Evolutionary conservation across 2,329 filamentous ascomycete species (phyloP).

Genomic region (Nectriaceae sp.): DNA sequence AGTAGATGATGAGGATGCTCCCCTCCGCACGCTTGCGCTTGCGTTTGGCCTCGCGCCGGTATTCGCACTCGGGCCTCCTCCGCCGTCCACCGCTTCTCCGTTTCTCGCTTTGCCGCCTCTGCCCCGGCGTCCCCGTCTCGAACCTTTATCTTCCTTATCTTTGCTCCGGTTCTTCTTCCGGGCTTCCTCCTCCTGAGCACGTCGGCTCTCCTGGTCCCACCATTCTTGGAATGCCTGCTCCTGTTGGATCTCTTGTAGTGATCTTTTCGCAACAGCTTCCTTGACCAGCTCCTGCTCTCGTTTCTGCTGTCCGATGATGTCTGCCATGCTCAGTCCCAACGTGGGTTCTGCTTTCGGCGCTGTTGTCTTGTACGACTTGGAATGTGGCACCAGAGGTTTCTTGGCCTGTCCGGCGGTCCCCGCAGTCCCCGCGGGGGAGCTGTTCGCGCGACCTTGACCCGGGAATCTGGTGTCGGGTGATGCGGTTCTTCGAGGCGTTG

Average conservation of each 20-base stretch:
- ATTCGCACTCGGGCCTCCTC: constrained; percentile 10
- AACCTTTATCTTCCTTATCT: constrained; percentile 45
- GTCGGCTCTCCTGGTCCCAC: constrained; percentile 85
- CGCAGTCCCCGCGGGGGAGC: constrained; percentile 30
- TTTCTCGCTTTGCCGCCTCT: constrained; percentile 33
- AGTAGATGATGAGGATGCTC: constrained; percentile 5
- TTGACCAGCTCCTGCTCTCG: constrained; percentile 80
- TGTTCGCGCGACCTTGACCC: constrained; percentile 51
- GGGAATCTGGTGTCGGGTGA: constrained; percentile 65
- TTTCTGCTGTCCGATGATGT: constrained; percentile 87
- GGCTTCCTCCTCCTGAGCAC: constrained; percentile 66
- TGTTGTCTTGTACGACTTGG: constrained; percentile 59
- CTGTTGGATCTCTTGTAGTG: constrained; percentile 90
- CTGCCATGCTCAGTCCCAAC: constrained; percentile 74
- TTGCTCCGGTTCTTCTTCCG: constrained; percentile 39
- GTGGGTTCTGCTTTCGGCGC: constrained; percentile 63
- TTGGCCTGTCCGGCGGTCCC: constrained; percentile 32
- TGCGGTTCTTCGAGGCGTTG: constrained; percentile 50
- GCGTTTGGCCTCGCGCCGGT: constrained; percentile 13
- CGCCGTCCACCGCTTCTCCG: constrained; percentile 14
- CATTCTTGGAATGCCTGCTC: constrained; percentile 97
- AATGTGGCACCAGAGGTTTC: constrained; percentile 57
- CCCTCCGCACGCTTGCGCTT: constrained; percentile 10
- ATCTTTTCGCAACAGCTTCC: constrained; percentile 84
- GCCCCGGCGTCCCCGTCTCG: constrained; percentile 31